These are phyloP conservation scores for barrel medic (Medicago truncatula) DNA, from an alignment of 306 rosid species.

Conservation along the genomic window MtrunA17r5.0-ANR NC_053048.1:27524001-27524500, in stretches of 20 bases:
- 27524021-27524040: constrained; percentile 83
- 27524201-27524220: neutral
- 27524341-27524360: neutral
- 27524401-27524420: neutral
- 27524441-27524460: no score
- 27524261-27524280: neutral
- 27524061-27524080: constrained; percentile 80
- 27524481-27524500: no score
- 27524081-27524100: constrained; percentile 96
- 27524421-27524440: no score
- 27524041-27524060: constrained; percentile 76
- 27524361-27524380: neutral
- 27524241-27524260: neutral
- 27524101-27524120: constrained; percentile 92
- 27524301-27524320: neutral
- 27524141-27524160: constrained; percentile 87
- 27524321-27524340: neutral
- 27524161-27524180: constrained; percentile 88
- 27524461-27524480: no score
- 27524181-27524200: constrained; percentile 87
- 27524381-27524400: neutral
- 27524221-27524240: neutral
- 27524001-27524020: constrained; percentile 89
- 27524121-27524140: constrained; percentile 77
- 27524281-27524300: neutral